phyloP scores from a whole-genome alignment of 768 basidiomycete genomes.

The Dioszegia aurantiaca region DNA sequence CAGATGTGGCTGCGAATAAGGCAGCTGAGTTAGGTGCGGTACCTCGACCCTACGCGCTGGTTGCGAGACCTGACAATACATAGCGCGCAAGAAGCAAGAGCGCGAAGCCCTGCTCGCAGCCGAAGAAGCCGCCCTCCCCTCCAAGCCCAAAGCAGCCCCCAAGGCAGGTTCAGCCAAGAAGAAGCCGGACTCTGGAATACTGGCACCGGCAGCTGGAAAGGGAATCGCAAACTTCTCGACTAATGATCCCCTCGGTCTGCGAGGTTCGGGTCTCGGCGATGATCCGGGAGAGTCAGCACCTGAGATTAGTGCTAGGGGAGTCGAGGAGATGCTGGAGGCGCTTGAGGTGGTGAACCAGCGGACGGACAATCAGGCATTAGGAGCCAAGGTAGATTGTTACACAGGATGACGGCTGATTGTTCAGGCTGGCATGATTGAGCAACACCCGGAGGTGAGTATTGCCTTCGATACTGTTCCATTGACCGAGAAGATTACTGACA shows the following conservation, averaged over 20 bases:
- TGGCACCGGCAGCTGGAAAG: slow-evolving; percentile 63
- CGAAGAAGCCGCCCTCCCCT: slow-evolving; percentile 65
- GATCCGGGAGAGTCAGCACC: slow-evolving; percentile 57
- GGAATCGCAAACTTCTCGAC: slow-evolving; percentile 44
- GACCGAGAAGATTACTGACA: not conserved
- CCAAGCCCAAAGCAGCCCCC: slow-evolving; percentile 63
- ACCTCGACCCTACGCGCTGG: not conserved
- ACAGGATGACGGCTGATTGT: not conserved
- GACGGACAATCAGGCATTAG: slow-evolving; percentile 87
- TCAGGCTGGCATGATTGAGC: slow-evolving; percentile 74
- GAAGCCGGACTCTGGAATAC: slow-evolving; percentile 61
- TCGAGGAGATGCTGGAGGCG: slow-evolving; percentile 86
- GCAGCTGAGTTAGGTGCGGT: slow-evolving; percentile 46
- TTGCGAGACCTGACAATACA: not conserved
- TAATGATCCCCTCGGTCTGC: slow-evolving; percentile 41
- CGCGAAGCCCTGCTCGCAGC: slow-evolving; percentile 79
- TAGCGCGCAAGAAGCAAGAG: slow-evolving; percentile 80
- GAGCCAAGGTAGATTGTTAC: slow-evolving; percentile 58
- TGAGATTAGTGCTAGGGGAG: slow-evolving; percentile 76
- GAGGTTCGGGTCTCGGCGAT: slow-evolving; percentile 30
- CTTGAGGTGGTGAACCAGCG: slow-evolving; percentile 84
- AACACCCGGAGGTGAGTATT: slow-evolving; percentile 78
- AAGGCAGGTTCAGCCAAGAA: slow-evolving; percentile 57
- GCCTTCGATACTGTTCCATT: not conserved
- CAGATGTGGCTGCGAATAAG: slow-evolving; percentile 45